Conservation (phyloP, 73 alveolate species). For the Tetrahymena malaccensis region DNA sequence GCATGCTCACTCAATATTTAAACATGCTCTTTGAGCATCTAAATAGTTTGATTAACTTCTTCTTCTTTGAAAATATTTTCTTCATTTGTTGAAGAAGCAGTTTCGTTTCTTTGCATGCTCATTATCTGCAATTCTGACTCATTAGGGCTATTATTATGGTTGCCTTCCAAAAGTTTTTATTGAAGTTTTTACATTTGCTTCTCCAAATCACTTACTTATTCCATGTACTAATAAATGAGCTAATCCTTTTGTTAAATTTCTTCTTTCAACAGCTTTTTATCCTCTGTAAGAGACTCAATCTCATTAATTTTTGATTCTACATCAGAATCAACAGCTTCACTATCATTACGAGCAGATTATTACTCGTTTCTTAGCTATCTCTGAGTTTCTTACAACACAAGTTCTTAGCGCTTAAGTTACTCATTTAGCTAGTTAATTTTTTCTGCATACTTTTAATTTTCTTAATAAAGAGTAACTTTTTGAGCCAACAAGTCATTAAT, state of each 20-base stretch:
- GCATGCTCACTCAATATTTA: neutral
- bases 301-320: neutral
- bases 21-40: neutral
- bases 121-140: neutral
- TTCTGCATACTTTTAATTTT: neutral
- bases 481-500: neutral
- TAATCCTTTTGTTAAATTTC: neutral
- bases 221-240: neutral
- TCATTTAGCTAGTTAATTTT: neutral
- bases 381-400: neutral
- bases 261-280: neutral
- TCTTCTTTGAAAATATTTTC: neutral
- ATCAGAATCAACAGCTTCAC: neutral
- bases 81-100: neutral
- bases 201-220: neutral
- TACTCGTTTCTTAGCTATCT: neutral
- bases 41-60: neutral
- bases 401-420: neutral
- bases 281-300: neutral
- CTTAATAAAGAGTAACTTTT: neutral
- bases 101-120: neutral
- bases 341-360: neutral
- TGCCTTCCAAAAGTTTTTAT: neutral
- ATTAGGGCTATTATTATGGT: neutral
- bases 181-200: neutral